Conservation (phyloP, 345 rosid genomes). For the Nasturtium officinale region DNA sequence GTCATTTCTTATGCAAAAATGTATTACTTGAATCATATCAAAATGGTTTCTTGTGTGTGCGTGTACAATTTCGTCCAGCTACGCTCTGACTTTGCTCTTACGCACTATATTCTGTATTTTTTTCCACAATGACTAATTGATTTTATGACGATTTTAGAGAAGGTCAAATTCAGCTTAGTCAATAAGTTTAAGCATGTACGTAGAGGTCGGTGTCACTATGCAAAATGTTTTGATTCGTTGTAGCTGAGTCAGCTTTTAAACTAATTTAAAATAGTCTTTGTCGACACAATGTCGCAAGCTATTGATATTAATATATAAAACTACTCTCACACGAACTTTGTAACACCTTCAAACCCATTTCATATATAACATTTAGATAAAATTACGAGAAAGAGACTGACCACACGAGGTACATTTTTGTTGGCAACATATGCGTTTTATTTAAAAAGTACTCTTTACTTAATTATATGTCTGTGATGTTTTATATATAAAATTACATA, state of each 20-base stretch:
- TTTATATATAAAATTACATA: neutral
- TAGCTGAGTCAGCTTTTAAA: constrained; percentile 3
- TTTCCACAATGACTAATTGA: constrained; percentile 4
- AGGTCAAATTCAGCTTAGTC: constrained; percentile 25
- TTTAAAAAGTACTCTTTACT: neutral
- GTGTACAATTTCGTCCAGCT: neutral
- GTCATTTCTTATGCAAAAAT: no score
- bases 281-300: constrained; percentile 1
- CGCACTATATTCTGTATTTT: neutral
- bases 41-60: neutral
- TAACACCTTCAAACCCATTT: neutral
- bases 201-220: constrained; percentile 18
- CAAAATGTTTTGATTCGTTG: constrained; percentile 29
- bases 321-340: neutral
- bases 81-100: neutral
- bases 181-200: constrained; percentile 30
- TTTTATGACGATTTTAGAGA: neutral
- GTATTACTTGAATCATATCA: neutral
- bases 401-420: neutral
- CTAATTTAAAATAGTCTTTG: neutral
- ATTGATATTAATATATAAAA: neutral
- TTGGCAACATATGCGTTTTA: neutral
- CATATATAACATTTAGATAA: neutral
- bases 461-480: neutral
- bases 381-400: neutral